Percentiles rank a stretch among this genome's conserved stretches.
Conservation (phyloP, 2,329 filamentous ascomycete species). For the Phaeomoniella chlamydospora region DNA sequence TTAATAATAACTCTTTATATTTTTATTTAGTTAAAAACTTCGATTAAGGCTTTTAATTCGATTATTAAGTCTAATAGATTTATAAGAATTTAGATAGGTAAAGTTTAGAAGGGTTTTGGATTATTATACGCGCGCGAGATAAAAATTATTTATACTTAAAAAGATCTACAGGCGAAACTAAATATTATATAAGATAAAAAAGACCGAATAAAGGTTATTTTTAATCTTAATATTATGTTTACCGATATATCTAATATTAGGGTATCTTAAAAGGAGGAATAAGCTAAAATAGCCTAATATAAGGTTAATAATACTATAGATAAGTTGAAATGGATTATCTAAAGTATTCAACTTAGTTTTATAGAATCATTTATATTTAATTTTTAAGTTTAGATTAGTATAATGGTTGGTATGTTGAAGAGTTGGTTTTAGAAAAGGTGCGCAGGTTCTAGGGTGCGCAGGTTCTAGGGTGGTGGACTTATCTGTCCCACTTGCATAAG, state of each 20-base stretch:
- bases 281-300: neutral
- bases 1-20: neutral
- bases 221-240: neutral
- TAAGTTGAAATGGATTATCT: neutral
- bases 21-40: neutral
- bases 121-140: neutral
- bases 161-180: neutral
- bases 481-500: no score
- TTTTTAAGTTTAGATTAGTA: neutral
- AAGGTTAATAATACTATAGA: neutral
- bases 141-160: neutral
- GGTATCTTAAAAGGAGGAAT: neutral
- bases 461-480: no score
- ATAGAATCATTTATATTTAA: neutral
- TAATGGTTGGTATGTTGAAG: no score
- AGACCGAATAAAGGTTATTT: neutral
- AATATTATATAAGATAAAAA: neutral
- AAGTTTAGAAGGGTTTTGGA: neutral
- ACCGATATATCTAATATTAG: neutral
- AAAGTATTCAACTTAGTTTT: neutral
- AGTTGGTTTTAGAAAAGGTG: no score
- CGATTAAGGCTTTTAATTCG: neutral
- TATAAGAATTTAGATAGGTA: neutral
- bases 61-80: neutral
- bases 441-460: no score